These are phyloP conservation scores for Oryza glumipatula DNA, from an alignment of 176 grass and related monocot genomes.

Conservation along the genomic window DNA sequence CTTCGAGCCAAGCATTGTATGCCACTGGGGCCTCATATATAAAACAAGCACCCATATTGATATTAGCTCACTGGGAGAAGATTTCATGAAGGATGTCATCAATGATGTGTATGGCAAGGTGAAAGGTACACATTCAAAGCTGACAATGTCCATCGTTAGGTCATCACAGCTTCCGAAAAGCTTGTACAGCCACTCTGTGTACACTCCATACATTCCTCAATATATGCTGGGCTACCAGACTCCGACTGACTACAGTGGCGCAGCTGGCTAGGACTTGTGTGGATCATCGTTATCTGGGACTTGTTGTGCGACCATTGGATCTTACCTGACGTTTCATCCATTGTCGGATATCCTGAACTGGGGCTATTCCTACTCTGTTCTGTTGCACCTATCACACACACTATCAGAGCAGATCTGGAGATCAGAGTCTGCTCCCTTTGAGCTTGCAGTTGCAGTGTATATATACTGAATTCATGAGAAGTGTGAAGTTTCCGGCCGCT, in stretches of 20 bases:
- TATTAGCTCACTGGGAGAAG: slow-evolving; percentile 35
- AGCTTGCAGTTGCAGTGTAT: slow-evolving; percentile 23
- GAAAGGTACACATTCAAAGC: slow-evolving; percentile 40
- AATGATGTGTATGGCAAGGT: slow-evolving; percentile 52
- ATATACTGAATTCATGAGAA: background rate
- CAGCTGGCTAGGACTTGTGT: slow-evolving; percentile 35
- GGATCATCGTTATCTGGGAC: slow-evolving; percentile 33
- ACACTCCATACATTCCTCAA: slow-evolving; percentile 12
- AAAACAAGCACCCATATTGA: slow-evolving; percentile 20
- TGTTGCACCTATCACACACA: background rate
- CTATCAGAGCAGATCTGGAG: slow-evolving; percentile 14
- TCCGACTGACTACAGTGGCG: background rate
- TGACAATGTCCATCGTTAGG: slow-evolving; percentile 48
- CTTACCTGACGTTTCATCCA: background rate
- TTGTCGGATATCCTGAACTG: background rate
- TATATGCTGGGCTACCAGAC: slow-evolving; percentile 23
- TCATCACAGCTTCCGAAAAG: slow-evolving; percentile 58
- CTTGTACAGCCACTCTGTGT: slow-evolving; percentile 24
- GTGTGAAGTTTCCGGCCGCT: background rate
- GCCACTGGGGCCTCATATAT: slow-evolving; percentile 63
- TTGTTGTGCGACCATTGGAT: background rate
- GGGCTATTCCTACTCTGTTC: slow-evolving; percentile 2
- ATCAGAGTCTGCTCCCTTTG: slow-evolving; percentile 30
- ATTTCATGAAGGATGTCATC: slow-evolving; percentile 61
- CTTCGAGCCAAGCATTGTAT: slow-evolving; percentile 45